Evolutionary conservation across 768 basidiomycete genomes (phyloP), one percentile per base, ranked within the genome.

Genomic region (Tulasnella calospora): DNA sequence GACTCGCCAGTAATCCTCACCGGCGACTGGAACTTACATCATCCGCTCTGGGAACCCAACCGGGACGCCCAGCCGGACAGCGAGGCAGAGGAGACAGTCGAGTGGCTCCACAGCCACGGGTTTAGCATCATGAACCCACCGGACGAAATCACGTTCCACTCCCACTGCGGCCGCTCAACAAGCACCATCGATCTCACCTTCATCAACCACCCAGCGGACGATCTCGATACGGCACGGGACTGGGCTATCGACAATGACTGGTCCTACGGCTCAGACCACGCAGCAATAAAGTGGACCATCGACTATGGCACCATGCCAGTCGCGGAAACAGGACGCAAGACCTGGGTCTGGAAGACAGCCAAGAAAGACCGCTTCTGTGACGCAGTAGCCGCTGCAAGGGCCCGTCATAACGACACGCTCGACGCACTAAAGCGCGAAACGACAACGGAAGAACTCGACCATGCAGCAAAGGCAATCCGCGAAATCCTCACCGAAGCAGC

Each of bases 151-250:
- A 79, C 78, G 5, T 77, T 15, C n/a, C 47, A 77, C 40, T 78
- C 76, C 2, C 74, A 79, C 75, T 8, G 41, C 35, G 75, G 78
- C 17, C 57, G 21, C n/a, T 69, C 30, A 6, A n/a, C 21, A 3
- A 51, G 77, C 35, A 73, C 75, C 41, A n/a, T 79, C 27, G 75
- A 79, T 57, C 51, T 79, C 8, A 77, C 75, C n/a, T 79, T 79
- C 41, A 70, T 41, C 8, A 79, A 79, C 74, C n/a, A 69, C 15
- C 30, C 67, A 1, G 78, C 78, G 1, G 46, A 44, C 17, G 78
- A 33, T 15, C 5, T 21, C 17, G 51, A 77, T 27, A 47, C 47
- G 3, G 44, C 78, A 8, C 27, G 27, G 41, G 70, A 77, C 19
- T 78, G 75, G 75, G 36, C 55, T 6, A 77, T 77, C 47, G 78